Base-by-base conservation (phyloP, 306 rosid species). In the Quercus alba region DNA sequence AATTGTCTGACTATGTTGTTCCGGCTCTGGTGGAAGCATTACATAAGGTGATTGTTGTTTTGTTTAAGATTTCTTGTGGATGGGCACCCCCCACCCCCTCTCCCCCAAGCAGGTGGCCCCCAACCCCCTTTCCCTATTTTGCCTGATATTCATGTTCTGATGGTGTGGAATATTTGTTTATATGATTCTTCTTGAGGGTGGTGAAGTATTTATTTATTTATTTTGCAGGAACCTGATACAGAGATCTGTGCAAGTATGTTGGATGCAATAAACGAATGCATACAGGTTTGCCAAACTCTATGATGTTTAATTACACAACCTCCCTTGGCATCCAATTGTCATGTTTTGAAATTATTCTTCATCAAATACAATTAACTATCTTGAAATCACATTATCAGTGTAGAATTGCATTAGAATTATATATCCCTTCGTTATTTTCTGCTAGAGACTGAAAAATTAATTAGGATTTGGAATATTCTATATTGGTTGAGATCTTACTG, bases 21-120 rank as follows among this genome's bases (percentile, higher is more conserved):
- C 99, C 99, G 62, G 91, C 99, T 83, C 79, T 95, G 78, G 99
- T 93, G 86, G 99, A 95, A 85, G 99, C 99, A 51, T 90, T 95
- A 73, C 99, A 95, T 49, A 95, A 95, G 93, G 99, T 93, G 57
- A 58, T 54, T 19, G 51, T 56, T 75, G 58, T 79, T 78, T 46
- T 63, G 17, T 33, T 35, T 1, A 35, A 31, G 19, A 1, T 30
- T 6, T 66, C 5, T 6, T 30, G 23, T 17, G 46, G 6, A 23
- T 21, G 33, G 31, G 25, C 31, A 14, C 15, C 4, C 15, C 31
- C 30, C 30, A 2, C 15, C 31, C 30, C 17, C 9, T 0, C 44
- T 0, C 44, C 41, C 44, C 9, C 41, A 35, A 38, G 46, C 11
- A 1, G 3, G 46, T 7, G 31, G 23, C 30, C 18, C 30, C 25